phyloP scores from a whole-genome alignment of 352 stramenopile genomes.

The Globisporangium radiosum region DNA sequence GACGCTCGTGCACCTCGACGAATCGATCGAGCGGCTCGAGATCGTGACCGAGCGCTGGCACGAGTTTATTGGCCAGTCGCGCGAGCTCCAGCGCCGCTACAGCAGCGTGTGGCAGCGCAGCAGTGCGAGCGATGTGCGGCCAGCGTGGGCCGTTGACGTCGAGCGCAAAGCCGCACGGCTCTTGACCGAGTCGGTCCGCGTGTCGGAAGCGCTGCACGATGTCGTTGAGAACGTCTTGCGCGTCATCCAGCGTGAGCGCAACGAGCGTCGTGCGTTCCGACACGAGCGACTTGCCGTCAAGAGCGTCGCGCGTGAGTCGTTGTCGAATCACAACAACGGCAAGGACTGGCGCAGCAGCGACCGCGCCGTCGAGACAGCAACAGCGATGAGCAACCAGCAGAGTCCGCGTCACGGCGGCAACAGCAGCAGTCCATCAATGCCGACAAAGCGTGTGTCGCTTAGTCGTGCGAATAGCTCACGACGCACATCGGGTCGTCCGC shows the following conservation, averaged over 20 bases:
- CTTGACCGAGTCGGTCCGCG: conserved; percentile 42
- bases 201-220: conserved; percentile 49
- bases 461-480: neutral
- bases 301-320: neutral
- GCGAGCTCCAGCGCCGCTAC: conserved; percentile 45
- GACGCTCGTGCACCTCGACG: conserved; percentile 38
- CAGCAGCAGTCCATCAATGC: neutral
- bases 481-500: neutral
- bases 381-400: conserved; percentile 2
- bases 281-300: conserved; percentile 16
- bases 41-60: conserved; percentile 45
- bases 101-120: conserved; percentile 30
- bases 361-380: neutral
- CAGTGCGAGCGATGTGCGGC: conserved; percentile 21
- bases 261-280: conserved; percentile 28
- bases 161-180: conserved; percentile 48
- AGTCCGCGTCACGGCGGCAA: neutral
- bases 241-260: conserved; percentile 34
- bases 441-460: conserved; percentile 2
- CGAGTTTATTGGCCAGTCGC: conserved; percentile 47
- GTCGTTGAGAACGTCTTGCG: conserved; percentile 39
- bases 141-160: conserved; percentile 47
- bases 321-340: conserved; percentile 2
- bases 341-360: conserved; percentile 14
- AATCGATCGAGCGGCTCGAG: conserved; percentile 51